Base-by-base conservation (phyloP, 2,329 filamentous ascomycete genomes). In the Pseudogymnoascus sp. region DNA sequence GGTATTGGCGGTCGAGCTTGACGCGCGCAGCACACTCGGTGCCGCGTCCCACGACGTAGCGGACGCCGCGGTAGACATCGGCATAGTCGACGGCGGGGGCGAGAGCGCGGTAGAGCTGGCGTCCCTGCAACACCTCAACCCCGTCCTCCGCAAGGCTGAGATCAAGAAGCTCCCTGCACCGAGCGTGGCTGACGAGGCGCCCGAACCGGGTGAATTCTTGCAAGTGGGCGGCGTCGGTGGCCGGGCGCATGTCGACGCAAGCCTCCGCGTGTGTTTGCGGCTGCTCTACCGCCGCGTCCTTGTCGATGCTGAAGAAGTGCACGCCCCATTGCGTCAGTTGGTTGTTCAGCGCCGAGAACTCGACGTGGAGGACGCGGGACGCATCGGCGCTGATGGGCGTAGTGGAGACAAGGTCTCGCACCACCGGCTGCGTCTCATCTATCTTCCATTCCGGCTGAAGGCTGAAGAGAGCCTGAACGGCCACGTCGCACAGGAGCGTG, bases 21-120 rank as follows among this genome's bases (percentile, higher is more conserved):
- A 72, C 63, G 1, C 64, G 65, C 1, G 70, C 69, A 18, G 69
- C 70, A 12, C 66, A 70, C 35, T 70, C 65, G 5, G 55, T 62
- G 13, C 4, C n/a, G n/a, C 63, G 65, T 1, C 67, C 67, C 5
- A 70, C 68, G 12, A 69, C 61, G 33, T 64, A 67, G 31, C 58
- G 61, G 13, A 78, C 62, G 0, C 74, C 72, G 0, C 64, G 70
- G 64, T 73, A 78, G 2, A 65, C 9, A 3, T 67, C 62, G 1
- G 63, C 65, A 63, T 74, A 77, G 58, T 74, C 68, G 13, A 78
- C 72, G 12, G 77, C 67, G 0, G 71, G 66, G 0, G 64, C 61
- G 63, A 78, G 75, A 1, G 70, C 67, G 12, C 67, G 65, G 67
- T 79, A 80, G 9, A 79, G 71, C 63, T 71, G 73, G 6, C 69